phyloP scores from a whole-genome alignment of 2,329 filamentous ascomycete genomes.

The Emmonsiellopsis sp. region DNA sequence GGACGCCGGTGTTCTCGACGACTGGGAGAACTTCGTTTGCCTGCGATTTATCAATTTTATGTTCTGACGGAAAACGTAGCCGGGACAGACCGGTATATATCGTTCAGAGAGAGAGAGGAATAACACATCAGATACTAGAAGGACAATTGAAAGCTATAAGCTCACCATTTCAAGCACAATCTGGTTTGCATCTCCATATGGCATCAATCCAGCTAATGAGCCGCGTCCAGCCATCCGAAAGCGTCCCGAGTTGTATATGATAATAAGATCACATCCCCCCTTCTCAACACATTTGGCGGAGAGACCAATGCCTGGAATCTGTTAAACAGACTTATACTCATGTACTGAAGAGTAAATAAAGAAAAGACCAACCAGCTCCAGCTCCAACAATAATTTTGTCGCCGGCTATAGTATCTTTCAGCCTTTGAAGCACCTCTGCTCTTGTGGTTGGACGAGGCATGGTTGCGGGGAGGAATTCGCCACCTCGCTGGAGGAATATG shows the following conservation, averaged over 20 bases:
- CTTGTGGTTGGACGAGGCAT: conserved; percentile 53
- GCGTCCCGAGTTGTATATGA: conserved; percentile 63
- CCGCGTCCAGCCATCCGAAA: conserved; percentile 66
- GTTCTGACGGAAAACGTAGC: background rate
- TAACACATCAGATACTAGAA: background rate
- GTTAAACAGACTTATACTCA: background rate
- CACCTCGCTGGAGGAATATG: background rate
- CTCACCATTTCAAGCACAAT: conserved; percentile 59
- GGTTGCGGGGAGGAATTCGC: conserved; percentile 2
- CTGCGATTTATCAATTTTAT: conserved; percentile 22
- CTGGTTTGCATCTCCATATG: conserved; percentile 62
- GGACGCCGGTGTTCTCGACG: conserved; percentile 54
- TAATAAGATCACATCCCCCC: conserved; percentile 60
- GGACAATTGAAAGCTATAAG: background rate
- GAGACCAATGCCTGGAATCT: conserved; percentile 51
- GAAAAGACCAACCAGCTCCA: conserved; percentile 43
- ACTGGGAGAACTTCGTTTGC: conserved; percentile 58
- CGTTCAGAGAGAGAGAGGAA: no score
- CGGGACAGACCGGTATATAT: background rate
- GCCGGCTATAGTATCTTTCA: conserved; percentile 46
- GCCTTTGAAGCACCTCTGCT: conserved; percentile 45
- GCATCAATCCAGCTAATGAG: conserved; percentile 61
- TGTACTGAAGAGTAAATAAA: background rate
- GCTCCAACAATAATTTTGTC: conserved; percentile 58
- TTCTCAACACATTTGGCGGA: conserved; percentile 63